A percentile compares a stretch with the other conserved stretches of the same genome.
Evolutionary conservation across 2,329 filamentous ascomycete genomes (phyloP).

Genomic region (Fusarium pseudonygamai): DNA sequence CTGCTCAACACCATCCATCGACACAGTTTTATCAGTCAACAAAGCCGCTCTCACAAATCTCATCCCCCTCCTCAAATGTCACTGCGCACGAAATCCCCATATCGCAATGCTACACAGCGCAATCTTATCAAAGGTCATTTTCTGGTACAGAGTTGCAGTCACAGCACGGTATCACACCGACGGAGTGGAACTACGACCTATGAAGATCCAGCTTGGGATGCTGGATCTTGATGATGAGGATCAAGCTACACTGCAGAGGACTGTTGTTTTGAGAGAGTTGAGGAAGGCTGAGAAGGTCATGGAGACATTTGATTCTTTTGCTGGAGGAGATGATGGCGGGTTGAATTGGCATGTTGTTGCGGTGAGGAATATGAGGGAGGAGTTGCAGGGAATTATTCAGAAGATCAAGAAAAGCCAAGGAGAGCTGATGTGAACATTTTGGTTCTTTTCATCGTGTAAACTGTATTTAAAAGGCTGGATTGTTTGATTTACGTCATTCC

Average conservation of each 20-base stretch:
- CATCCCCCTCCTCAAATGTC: slow-evolving; percentile 13
- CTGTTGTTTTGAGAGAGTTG: slow-evolving; percentile 8
- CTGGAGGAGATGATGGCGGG: neutral
- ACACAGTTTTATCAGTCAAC: slow-evolving; percentile 21
- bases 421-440: neutral
- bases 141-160: slow-evolving; percentile 22
- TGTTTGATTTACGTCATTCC: neutral
- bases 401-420: slow-evolving; percentile 11
- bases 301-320: slow-evolving; percentile 14
- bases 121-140: slow-evolving; percentile 23
- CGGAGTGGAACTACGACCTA: neutral
- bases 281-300: slow-evolving; percentile 18
- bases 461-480: too few species aligned
- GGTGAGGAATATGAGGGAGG: slow-evolving; percentile 14
- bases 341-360: slow-evolving; percentile 10
- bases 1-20: slow-evolving; percentile 9
- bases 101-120: slow-evolving; percentile 16
- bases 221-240: slow-evolving; percentile 25
- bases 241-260: slow-evolving; percentile 7
- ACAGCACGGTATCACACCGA: slow-evolving; percentile 1
- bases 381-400: slow-evolving; percentile 14
- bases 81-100: slow-evolving; percentile 4
- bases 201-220: slow-evolving; percentile 26
- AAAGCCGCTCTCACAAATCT: slow-evolving; percentile 12
- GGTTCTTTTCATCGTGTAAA: fast-evolving